Base-by-base conservation (phyloP, 306 rosid species). In the Castanea mollissima region DNA sequence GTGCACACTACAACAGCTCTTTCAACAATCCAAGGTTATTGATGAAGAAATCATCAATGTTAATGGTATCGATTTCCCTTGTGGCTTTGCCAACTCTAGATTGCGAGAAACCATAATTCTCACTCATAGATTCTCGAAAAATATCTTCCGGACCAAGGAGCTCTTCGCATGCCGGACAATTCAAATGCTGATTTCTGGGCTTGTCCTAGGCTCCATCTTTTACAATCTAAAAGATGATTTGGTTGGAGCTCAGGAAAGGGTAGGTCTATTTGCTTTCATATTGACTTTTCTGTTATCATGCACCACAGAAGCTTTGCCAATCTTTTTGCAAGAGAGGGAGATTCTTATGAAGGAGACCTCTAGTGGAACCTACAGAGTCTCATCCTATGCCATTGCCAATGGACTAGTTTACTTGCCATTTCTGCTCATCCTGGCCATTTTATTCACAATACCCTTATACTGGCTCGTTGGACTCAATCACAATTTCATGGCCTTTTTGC, bases 331-430 rank as follows among this genome's bases (percentile, higher is more conserved):
- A 85, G 99, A 95, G 82, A 95, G 92, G 78, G 97, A 90, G 83
- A 95, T 95, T 84, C 85, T 95, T 58, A 90, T 92, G 98, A 95
- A 87, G 82, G 99, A 95, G 72, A 95, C 98, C 20, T 91, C 93
- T 41, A 75, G 94, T 41, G 96, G 98, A 68, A 95, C 96, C 86
- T 95, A 95, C 83, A 83, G 99, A 9, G 92, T 95, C 29, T 91
- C 98, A 38, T 95, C 99, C 31, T 95, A 95, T 80, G 92, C 95
- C 59, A 89, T 95, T 68, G 98, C 98, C 34, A 92, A 92, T 75
- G 97, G 95, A 57, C 75, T 95, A 5, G 99, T 95, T 69, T 95
- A 92, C 76, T 79, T 92, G 78, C 99, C 99, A 29, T 95, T 95
- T 84, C 94, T 92, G 27, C 93, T 95, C 51, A 92, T 91, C 87